Base-by-base conservation (phyloP, 495 filamentous ascomycete genomes). In the Parathielavia appendiculata region DNA sequence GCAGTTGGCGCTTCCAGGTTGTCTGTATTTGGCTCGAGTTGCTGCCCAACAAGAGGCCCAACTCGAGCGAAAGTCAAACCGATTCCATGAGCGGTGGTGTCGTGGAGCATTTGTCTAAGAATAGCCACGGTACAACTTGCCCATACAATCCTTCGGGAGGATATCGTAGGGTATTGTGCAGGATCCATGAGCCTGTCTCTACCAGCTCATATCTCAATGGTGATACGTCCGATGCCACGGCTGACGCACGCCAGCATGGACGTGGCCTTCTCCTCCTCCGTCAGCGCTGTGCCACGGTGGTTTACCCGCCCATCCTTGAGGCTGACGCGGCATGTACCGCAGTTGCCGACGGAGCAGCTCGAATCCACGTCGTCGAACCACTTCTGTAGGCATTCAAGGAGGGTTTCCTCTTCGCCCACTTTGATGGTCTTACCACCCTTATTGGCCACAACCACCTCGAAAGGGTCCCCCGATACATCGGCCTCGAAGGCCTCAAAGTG, bases 301-400 rank as follows among this genome's bases (percentile, higher is more conserved):
- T 81, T 77, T 12, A 84, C 76, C 50, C 68, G 58, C 8, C 82
- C 82, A 4, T 60, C 68, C 65, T 69, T 77, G 45, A 83, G 61
- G 14, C 52, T 57, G 19, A 85, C 72, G 57, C 65, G 71, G 63
- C 81, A 85, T n/a, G 81, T 83, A 4, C 80, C 81, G 54, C 82
- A 85, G 62, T 83, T 85, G 0, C 81, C 82, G 6, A 78, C 76
- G 66, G 79, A 77, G 66, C 81, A 85, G 49, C 76, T 80, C 35
- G 69, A 76, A 26, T 75, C 74, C 0, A 82, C 72, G 19, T 71
- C 71, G 3, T 63, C 75, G 54, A 78, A 77, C 14, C 69, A 53
- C 30, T 51, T 61, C 55, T 70, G 66, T 34, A 79, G 56, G 13
- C 72, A 69, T 60, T 79, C 73, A 5, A 79, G 63, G 9, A 79